Percentiles rank a stretch among this genome's conserved stretches.
Evolutionary conservation across 1,284 basidiomycete species (phyloP).

Genomic region (Mycena sp.): DNA sequence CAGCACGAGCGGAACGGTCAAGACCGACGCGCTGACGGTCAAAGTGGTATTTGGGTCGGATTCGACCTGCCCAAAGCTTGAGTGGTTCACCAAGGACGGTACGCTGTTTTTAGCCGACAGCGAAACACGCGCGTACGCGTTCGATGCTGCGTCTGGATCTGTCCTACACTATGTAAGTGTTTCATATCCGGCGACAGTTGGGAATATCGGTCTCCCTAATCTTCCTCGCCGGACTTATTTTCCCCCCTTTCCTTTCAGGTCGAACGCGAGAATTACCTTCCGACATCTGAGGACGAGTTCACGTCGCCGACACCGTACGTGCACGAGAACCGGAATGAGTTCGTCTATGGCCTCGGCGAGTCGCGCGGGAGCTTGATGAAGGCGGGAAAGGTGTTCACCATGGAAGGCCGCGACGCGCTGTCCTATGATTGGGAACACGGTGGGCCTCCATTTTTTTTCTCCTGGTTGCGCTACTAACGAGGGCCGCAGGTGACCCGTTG

Average conservation of each 20-base stretch:
- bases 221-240: no score
- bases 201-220: no score
- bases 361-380: constrained; percentile 28
- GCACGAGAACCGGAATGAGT: constrained; percentile 26
- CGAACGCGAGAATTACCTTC: constrained; percentile 25
- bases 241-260: constrained; percentile 15
- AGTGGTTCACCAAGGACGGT: constrained; percentile 28
- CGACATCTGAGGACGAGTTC: constrained; percentile 28
- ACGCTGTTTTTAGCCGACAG: constrained; percentile 24
- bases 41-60: no score
- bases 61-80: constrained; percentile 22
- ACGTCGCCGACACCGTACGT: constrained; percentile 19
- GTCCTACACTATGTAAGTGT: constrained; percentile 25
- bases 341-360: constrained; percentile 29
- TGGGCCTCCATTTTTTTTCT: not conserved
- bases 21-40: constrained; percentile 16
- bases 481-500: constrained; percentile 13
- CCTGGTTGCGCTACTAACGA: not conserved
- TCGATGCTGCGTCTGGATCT: constrained; percentile 26
- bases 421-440: constrained; percentile 30
- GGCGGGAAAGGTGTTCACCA: constrained; percentile 25
- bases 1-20: constrained; percentile 15
- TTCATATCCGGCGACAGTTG: no score
- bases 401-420: constrained; percentile 27
- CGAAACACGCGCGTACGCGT: constrained; percentile 27